phyloP scores from a whole-genome alignment of 2,329 filamentous ascomycete genomes.

The Hymenoscyphus occultus region DNA sequence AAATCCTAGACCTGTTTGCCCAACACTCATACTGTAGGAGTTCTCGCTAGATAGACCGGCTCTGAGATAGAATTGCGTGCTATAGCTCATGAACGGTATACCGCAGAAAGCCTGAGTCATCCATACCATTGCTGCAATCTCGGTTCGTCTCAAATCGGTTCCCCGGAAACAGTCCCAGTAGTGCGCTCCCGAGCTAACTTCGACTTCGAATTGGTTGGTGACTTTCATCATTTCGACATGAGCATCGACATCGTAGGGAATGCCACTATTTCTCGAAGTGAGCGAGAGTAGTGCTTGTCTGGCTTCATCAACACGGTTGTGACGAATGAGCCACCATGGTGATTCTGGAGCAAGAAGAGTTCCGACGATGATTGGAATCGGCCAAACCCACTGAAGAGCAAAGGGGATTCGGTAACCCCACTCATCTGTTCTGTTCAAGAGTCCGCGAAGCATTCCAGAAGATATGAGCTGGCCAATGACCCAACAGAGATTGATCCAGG shows the following conservation, averaged over 20 bases:
- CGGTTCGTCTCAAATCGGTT: conserved; percentile 73
- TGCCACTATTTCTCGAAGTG: conserved; percentile 18
- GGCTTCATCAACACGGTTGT: conserved; percentile 21
- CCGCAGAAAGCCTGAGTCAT: conserved; percentile 38
- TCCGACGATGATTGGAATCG: conserved; percentile 43
- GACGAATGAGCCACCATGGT: conserved; percentile 39
- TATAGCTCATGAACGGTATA: conserved; percentile 62
- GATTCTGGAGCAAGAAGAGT: conserved; percentile 46
- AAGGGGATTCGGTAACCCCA: conserved; percentile 47
- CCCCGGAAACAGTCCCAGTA: conserved; percentile 82
- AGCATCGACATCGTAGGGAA: conserved; percentile 63
- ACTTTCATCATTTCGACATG: conserved; percentile 91
- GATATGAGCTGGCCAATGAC: conserved; percentile 47
- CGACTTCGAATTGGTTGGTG: conserved; percentile 76
- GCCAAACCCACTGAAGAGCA: conserved; percentile 50
- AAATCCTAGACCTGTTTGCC: conserved; percentile 45
- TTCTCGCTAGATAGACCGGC: conserved; percentile 49
- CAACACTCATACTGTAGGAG: conserved; percentile 54
- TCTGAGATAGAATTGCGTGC: conserved; percentile 57
- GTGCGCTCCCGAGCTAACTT: conserved; percentile 62
- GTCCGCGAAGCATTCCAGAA: conserved; percentile 44
- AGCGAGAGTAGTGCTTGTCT: conserved; percentile 20
- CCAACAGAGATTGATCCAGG: conserved; percentile 53
- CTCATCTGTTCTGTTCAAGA: conserved; percentile 32
- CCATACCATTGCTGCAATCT: conserved; percentile 41